Evolutionary conservation across 192 early-diverging fungal species (phyloP), one percentile per base, ranked within the genome.

Genomic region (Backusella westeae): DNA sequence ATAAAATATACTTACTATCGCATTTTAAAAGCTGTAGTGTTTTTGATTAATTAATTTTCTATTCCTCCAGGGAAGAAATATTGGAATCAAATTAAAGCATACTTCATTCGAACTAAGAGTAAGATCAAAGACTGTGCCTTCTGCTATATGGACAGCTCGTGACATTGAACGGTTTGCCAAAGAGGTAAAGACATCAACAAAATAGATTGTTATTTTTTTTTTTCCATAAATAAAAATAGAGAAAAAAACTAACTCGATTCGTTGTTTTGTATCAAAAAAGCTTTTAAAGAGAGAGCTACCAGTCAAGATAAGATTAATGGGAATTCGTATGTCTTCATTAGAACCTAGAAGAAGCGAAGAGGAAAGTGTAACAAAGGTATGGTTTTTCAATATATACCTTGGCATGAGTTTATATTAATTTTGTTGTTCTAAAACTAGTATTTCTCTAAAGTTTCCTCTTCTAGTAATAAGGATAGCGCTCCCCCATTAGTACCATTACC

Each of bases 291-390:
- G 72, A 26, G 85, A 87, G 72, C 65, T 88, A 12, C 85, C 85
- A n/a, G 67, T 88, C n/a, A 77, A 66, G n/a, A 42, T 88, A n/a
- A 74, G 87, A 38, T 66, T 87, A 15, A 85, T 88, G 85, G 87
- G 87, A 14, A 36, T 88, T 41, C 74, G 84, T 9, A 36, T 87
- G 56, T 66, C 82, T 39, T 38, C 34, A 21, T 68, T 87, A 32
- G 56, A 66, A 39, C 69, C 69, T 12, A 65, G 71, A 35, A 71
- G 52, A 17, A 63, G 75, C 14, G 74, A 69, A 19, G 71, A 76
- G 19, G 68, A 74, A 38, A 74, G 78, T 46, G 66, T 84, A 39
- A 71, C 71, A 49, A 81, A 75, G 35, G 79, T 83, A 77, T 19
- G 21, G 19, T 8, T 17, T 19, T n/a, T 68, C 29, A n/a, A 36